Conservation (phyloP, 306 rosid species). For the Comarum palustre region DNA sequence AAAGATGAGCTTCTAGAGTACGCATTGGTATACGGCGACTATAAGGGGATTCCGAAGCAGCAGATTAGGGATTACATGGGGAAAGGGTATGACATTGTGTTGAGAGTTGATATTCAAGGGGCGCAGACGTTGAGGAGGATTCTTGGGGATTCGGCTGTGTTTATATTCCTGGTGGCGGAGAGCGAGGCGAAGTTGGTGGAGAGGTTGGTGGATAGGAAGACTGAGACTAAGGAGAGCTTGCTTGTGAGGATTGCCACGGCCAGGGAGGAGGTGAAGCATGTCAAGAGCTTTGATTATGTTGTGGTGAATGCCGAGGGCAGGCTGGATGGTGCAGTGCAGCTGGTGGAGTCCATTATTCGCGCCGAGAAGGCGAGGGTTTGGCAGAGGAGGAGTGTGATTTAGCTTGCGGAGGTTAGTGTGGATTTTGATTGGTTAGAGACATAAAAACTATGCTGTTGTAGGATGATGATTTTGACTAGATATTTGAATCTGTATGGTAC, state of each 20-base stretch:
- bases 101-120: constrained; percentile 91
- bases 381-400: constrained; percentile 53
- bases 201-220: constrained; percentile 73
- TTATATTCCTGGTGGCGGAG: constrained; percentile 72
- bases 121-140: constrained; percentile 69
- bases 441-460: too few species aligned
- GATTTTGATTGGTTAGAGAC: neutral
- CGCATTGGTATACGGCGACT: constrained; percentile 87
- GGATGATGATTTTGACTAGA: neutral
- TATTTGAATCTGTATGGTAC: neutral
- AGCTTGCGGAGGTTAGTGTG: constrained; percentile 15
- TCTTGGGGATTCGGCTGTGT: constrained; percentile 71
- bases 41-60: constrained; percentile 84
- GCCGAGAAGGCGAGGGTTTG: constrained; percentile 92
- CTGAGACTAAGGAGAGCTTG: constrained; percentile 71
- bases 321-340: constrained; percentile 68
- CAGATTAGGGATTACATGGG: constrained; percentile 77
- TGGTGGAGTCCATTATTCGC: constrained; percentile 66
- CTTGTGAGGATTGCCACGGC: constrained; percentile 80
- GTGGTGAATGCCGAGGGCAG: constrained; percentile 82
- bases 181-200: constrained; percentile 75
- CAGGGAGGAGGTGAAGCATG: constrained; percentile 80
- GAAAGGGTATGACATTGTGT: constrained; percentile 62
- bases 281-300: constrained; percentile 70
- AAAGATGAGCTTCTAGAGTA: constrained; percentile 73